Conservation (phyloP, 805 yeast species). For the Candida railenensis region DNA sequence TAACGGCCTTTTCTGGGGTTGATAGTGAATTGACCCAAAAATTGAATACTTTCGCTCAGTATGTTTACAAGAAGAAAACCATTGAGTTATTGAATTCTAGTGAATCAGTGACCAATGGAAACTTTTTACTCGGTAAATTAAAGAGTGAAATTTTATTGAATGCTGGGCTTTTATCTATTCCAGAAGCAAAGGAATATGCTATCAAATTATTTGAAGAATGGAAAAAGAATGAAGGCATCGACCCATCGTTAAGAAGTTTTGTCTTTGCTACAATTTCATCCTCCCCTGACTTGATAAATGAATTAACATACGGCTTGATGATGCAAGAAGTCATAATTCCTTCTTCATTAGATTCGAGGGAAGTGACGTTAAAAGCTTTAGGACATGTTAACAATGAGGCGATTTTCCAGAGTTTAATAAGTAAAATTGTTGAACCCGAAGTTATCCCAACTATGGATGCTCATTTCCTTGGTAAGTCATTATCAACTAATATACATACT, state of each 20-base stretch:
- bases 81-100: conserved; percentile 21
- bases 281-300: conserved; percentile 28
- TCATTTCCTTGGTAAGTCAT: conserved; percentile 47
- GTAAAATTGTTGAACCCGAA: conserved; percentile 38
- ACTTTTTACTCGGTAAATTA: conserved; percentile 25
- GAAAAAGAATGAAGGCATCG: conserved; percentile 25
- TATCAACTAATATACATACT: conserved; percentile 46
- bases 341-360: conserved; percentile 55
- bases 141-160: conserved; percentile 38
- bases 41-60: conserved; percentile 29
- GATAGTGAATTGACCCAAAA: conserved; percentile 21
- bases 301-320: conserved; percentile 37
- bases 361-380: conserved; percentile 54
- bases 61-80: conserved; percentile 32
- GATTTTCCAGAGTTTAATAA: conserved; percentile 39
- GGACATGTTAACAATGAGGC: conserved; percentile 43
- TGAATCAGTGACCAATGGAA: conserved; percentile 12
- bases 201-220: conserved; percentile 25
- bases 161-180: conserved; percentile 39
- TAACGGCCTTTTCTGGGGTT: conserved; percentile 32
- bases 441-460: conserved; percentile 59
- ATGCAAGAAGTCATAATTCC: conserved; percentile 50
- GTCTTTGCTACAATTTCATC: conserved; percentile 44
- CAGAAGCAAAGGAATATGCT: conserved; percentile 37
- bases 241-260: conserved; percentile 45